Conservation (phyloP, 345 rosid species). For the Conringia planisiliqua region DNA sequence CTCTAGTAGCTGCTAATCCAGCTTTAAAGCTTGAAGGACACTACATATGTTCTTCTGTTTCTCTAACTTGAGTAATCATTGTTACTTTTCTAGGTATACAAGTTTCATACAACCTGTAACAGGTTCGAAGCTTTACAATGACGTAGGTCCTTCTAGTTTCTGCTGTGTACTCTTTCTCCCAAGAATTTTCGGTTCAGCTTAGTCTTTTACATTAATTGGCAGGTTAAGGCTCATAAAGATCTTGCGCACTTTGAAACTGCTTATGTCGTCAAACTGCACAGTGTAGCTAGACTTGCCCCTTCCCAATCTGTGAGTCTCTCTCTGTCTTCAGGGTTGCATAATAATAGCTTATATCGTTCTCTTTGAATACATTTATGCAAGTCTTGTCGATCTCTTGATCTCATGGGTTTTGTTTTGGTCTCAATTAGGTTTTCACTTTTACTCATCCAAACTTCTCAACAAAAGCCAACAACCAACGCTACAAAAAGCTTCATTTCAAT, state of each 20-base stretch:
- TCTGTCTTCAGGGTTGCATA: neutral
- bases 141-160: constrained; percentile 45
- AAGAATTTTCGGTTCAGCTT: constrained; percentile 3
- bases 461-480: constrained; percentile 66
- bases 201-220: constrained; percentile 26
- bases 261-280: constrained; percentile 93
- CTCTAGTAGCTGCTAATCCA: neutral
- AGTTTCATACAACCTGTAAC: constrained; percentile 95
- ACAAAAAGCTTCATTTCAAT: constrained; percentile 70
- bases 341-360: neutral
- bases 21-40: neutral
- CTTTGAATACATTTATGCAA: neutral
- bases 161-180: neutral
- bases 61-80: constrained; percentile 3
- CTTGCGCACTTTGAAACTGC: constrained; percentile 91
- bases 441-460: constrained; percentile 69
- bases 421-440: constrained; percentile 78
- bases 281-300: constrained; percentile 80
- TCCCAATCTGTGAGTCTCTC: constrained; percentile 64
- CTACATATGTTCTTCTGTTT: neutral
- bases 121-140: constrained; percentile 83
- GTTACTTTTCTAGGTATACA: constrained; percentile 63
- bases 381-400: neutral
- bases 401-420: constrained; percentile 2
- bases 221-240: constrained; percentile 94